These are phyloP conservation scores for Bryoglossum gracile DNA, from an alignment of 495 filamentous ascomycete species.

Conservation along the genomic window DNA sequence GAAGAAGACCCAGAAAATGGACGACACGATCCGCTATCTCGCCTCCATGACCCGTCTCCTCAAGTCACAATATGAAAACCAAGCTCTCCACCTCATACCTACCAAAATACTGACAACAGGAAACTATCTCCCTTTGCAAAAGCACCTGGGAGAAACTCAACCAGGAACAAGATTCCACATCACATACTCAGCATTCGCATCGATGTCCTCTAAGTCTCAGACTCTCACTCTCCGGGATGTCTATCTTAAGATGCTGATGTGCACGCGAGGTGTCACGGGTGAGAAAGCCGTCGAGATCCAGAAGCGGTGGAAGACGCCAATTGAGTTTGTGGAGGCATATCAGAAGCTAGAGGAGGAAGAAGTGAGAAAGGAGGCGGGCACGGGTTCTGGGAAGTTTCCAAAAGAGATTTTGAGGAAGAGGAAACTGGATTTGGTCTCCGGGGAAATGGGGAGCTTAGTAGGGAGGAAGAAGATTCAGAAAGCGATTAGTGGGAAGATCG, in stretches of 20 bases:
- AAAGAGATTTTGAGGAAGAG: too few relatives aligned
- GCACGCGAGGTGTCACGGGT: constrained; percentile 64
- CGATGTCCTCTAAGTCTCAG: constrained; percentile 67
- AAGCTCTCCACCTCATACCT: constrained; percentile 52
- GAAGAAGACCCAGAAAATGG: constrained; percentile 67
- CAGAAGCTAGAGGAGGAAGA: constrained; percentile 45
- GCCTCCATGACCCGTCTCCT: constrained; percentile 67
- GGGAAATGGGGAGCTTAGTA: constrained; percentile 46
- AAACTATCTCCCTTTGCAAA: constrained; percentile 62
- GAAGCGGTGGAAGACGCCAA: constrained; percentile 64
- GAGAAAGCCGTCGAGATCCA: constrained; percentile 82
- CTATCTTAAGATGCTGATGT: constrained; percentile 85
- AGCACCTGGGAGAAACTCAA: constrained; percentile 41
- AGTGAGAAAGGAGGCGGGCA: constrained; percentile 34
- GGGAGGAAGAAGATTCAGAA: constrained; percentile 63
- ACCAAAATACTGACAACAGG: constrained; percentile 56
- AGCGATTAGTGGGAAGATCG: constrained; percentile 58
- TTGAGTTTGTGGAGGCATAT: constrained; percentile 60
- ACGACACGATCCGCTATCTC: constrained; percentile 75
- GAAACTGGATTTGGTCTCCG: constrained; percentile 46
- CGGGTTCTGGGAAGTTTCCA: too few relatives aligned
- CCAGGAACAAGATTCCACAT: constrained; percentile 52
- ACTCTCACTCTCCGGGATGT: constrained; percentile 66
- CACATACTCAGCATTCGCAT: constrained; percentile 64
- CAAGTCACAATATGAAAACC: constrained; percentile 54